A percentile compares a stretch with the other conserved stretches of the same genome.
Conservation (phyloP, 345 rosid genomes). For the Salix brachista region DNA sequence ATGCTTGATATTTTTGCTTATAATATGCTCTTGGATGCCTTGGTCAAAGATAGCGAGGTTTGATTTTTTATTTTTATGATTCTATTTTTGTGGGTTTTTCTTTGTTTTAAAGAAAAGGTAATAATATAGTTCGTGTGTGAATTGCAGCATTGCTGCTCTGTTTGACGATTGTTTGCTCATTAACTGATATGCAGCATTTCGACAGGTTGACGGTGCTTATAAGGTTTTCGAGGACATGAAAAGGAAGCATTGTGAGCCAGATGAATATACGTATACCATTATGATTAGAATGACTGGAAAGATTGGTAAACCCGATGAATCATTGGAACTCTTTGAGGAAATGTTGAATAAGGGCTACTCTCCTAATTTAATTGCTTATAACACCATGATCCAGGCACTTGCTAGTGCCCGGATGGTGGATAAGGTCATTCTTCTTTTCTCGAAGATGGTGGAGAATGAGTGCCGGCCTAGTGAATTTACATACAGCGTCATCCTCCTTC, state of each 20-base stretch:
- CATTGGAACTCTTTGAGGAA: constrained; percentile 61
- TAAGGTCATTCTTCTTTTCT: constrained; percentile 65
- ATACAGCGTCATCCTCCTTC: constrained; percentile 5
- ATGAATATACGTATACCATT: constrained; percentile 75
- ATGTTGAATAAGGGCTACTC: constrained; percentile 55
- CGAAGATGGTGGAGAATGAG: constrained; percentile 45
- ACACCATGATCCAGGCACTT: constrained; percentile 76
- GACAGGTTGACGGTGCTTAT: constrained; percentile 68
- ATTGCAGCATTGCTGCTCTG: background rate
- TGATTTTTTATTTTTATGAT: background rate
- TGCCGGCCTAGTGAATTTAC: constrained; percentile 25
- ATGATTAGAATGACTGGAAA: constrained; percentile 80
- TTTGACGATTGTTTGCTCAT: constrained; percentile 30
- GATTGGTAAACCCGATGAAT: constrained; percentile 53
- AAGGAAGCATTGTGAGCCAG: constrained; percentile 56
- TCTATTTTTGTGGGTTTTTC: background rate
- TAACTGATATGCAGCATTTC: constrained; percentile 63
- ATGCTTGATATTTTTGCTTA: constrained; percentile 70
- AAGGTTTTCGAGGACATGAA: constrained; percentile 83
- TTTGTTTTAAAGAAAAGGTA: background rate
- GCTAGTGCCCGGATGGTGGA: constrained; percentile 60
- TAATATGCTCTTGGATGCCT: constrained; percentile 87
- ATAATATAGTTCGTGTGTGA: background rate
- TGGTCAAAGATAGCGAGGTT: constrained; percentile 75
- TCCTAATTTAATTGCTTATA: constrained; percentile 59